phyloP scores from a whole-genome alignment of 768 basidiomycete genomes.

The Mycena indigotica region DNA sequence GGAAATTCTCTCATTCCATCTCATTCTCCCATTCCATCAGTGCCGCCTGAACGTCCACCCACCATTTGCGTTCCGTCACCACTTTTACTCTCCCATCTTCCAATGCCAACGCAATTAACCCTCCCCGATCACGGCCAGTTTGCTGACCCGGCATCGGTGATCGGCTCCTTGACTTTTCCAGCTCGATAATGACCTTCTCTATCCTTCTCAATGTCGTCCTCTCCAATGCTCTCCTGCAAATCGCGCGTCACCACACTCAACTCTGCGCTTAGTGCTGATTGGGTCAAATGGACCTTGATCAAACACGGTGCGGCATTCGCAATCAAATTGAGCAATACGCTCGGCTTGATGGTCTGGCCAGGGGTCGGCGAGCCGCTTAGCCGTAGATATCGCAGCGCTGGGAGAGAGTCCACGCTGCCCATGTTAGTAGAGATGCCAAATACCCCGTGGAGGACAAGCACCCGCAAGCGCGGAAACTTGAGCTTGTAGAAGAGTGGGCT shows the following conservation, averaged over 20 bases:
- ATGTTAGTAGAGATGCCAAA: constrained; percentile 5
- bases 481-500: constrained; percentile 10
- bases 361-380: constrained; percentile 8
- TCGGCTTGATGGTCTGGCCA: constrained; percentile 4
- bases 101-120: constrained; percentile 10
- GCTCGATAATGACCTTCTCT: constrained; percentile 16
- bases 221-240: constrained; percentile 17
- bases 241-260: background rate
- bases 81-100: constrained; percentile 17
- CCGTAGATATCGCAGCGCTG: constrained; percentile 11
- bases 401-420: background rate
- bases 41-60: constrained; percentile 20
- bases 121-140: background rate
- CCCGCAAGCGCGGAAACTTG: constrained; percentile 6
- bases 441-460: constrained; percentile 17
- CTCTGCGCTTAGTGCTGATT: constrained; percentile 4
- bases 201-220: constrained; percentile 11
- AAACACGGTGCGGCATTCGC: constrained; percentile 11
- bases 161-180: constrained; percentile 5
- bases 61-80: constrained; percentile 15
- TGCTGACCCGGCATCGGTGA: constrained; percentile 8
- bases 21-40: constrained; percentile 18
- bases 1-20: constrained; percentile 16
- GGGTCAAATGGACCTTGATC: constrained; percentile 11
- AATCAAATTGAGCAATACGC: constrained; percentile 13